These are phyloP conservation scores for Saccharum officinarum DNA, from an alignment of 176 grass and related monocot species.

Conservation along the genomic window DNA sequence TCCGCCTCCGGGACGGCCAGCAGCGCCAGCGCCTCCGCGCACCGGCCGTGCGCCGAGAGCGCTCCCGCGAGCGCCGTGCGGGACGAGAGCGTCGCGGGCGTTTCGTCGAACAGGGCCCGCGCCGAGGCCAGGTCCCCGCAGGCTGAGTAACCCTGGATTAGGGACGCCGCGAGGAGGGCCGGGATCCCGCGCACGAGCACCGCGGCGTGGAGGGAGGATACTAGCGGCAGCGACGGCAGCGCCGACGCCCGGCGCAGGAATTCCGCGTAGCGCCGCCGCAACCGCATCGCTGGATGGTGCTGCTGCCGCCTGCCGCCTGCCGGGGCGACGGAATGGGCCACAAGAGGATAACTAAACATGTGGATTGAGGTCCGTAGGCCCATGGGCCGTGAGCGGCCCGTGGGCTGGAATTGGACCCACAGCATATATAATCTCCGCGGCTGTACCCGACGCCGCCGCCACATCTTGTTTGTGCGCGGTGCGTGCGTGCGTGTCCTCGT, in stretches of 20 bases:
- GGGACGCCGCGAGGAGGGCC: slow-evolving; percentile 25
- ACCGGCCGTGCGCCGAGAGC: slow-evolving; percentile 49
- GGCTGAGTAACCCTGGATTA: not conserved
- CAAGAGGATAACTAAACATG: too few relatives aligned
- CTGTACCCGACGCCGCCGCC: too few relatives aligned
- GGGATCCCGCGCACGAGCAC: not conserved
- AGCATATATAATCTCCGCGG: too few relatives aligned
- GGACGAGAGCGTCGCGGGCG: slow-evolving; percentile 31
- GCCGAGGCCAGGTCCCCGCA: slow-evolving; percentile 31
- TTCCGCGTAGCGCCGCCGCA: slow-evolving; percentile 35
- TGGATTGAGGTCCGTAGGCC: too few relatives aligned
- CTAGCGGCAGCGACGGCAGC: slow-evolving; percentile 31
- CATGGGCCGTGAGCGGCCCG: too few relatives aligned
- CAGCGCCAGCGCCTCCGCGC: slow-evolving; percentile 23
- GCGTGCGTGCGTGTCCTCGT: too few relatives aligned
- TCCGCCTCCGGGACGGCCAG: slow-evolving; percentile 6
- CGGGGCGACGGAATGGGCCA: too few relatives aligned
- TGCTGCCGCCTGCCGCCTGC: too few relatives aligned
- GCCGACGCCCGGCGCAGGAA: slow-evolving; percentile 35
- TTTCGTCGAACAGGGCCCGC: slow-evolving; percentile 34
- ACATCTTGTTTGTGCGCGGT: too few relatives aligned
- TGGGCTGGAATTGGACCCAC: too few relatives aligned
- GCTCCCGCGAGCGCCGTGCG: slow-evolving; percentile 49
- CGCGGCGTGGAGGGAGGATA: slow-evolving; percentile 35
- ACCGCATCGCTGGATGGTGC: not conserved